A percentile compares a stretch with the other conserved stretches of the same genome.
These are phyloP conservation scores for Tricholoma hemisulphureum DNA, from an alignment of 768 basidiomycete genomes.

Conservation along the genomic window DNA sequence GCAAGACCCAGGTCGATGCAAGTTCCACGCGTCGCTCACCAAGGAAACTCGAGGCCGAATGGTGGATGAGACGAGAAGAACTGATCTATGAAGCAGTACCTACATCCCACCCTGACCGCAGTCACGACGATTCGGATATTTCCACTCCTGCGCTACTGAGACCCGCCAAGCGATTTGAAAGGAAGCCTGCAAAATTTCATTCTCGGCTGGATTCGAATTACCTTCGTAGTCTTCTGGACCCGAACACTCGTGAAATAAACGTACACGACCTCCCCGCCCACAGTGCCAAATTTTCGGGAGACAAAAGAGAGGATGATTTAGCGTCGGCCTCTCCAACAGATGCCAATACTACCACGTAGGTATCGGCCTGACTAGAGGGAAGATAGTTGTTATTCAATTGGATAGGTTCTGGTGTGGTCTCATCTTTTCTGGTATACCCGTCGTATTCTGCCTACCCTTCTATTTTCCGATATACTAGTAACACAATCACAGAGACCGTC, in stretches of 20 bases:
- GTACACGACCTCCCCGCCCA: not conserved
- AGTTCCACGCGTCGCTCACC: not conserved
- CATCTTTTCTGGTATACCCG: too few relatives aligned
- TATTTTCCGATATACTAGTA: too few relatives aligned
- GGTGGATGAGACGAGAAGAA: not conserved
- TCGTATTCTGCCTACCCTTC: too few relatives aligned
- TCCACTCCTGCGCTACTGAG: not conserved
- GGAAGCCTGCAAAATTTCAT: not conserved
- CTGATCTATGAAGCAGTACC: not conserved
- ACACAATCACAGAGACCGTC: too few relatives aligned
- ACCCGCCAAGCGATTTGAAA: not conserved
- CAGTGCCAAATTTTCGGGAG: not conserved
- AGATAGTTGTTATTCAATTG: too few relatives aligned
- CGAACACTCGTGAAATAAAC: not conserved
- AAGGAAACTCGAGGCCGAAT: not conserved
- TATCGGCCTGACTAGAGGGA: too few relatives aligned
- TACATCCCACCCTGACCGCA: not conserved
- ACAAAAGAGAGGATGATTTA: not conserved
- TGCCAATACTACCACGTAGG: too few relatives aligned
- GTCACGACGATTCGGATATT: not conserved
- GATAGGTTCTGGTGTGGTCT: too few relatives aligned
- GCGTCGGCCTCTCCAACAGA: too few relatives aligned
- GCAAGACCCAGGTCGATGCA: not conserved
- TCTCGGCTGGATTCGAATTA: not conserved
- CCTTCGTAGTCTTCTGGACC: not conserved